phyloP scores from a whole-genome alignment of 805 yeast genomes.

The Kodamaea hsintzibuensis region DNA sequence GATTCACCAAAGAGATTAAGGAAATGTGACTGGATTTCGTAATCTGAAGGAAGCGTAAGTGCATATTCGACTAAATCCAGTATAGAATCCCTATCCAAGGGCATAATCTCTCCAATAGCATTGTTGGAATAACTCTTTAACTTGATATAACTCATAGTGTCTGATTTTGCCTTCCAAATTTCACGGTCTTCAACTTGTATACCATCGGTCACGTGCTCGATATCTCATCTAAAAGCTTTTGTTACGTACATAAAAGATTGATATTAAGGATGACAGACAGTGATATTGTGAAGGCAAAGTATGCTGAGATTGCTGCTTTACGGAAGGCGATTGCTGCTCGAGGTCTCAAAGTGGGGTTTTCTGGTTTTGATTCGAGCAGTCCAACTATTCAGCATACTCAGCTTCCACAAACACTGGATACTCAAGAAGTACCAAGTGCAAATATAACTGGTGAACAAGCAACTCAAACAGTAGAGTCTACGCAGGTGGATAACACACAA shows the following conservation, averaged over 20 bases:
- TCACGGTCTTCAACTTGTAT: background rate
- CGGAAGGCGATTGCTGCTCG: constrained; percentile 26
- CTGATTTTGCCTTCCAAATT: constrained; percentile 9
- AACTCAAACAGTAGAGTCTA: background rate
- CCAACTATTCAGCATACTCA: background rate
- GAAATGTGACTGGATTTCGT: constrained; percentile 53
- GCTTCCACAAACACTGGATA: background rate
- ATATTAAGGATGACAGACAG: constrained; percentile 13
- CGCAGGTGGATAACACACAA: background rate
- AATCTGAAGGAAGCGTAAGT: constrained; percentile 44
- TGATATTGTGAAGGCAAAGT: constrained; percentile 24
- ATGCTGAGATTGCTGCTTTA: constrained; percentile 31
- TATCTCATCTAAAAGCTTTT: background rate
- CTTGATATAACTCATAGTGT: constrained; percentile 17
- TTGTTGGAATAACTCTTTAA: constrained; percentile 27
- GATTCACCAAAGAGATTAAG: constrained; percentile 58
- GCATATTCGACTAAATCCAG: constrained; percentile 58
- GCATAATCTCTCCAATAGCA: constrained; percentile 43
- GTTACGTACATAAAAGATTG: background rate
- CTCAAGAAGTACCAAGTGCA: background rate
- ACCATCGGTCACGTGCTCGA: background rate
- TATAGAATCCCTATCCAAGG: constrained; percentile 59
- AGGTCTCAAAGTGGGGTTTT: constrained; percentile 12
- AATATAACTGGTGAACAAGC: background rate
- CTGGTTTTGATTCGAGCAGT: background rate